phyloP scores from a whole-genome alignment of 164 flowering plant genomes.

The Akebia trifoliata region DNA sequence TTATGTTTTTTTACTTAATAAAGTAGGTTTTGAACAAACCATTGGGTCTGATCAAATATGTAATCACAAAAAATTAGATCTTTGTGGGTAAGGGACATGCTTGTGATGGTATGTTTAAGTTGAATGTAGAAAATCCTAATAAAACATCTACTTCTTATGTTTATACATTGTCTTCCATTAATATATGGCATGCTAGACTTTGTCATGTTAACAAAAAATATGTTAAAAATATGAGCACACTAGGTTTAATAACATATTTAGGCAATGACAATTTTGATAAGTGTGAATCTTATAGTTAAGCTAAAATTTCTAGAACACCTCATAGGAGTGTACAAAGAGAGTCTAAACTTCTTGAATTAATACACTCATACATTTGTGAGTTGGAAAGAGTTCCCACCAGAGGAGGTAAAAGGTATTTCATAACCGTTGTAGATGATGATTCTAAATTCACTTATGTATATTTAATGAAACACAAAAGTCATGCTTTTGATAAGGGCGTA shows the following conservation, averaged over 20 bases:
- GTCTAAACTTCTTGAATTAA: background rate
- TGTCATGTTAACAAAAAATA: conserved; percentile 5
- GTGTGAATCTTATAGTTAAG: conserved; percentile 9
- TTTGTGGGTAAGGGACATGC: conserved; percentile 15
- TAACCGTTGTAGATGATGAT: conserved; percentile 9
- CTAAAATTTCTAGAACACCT: conserved; percentile 10
- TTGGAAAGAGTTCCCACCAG: background rate
- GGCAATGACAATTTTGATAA: background rate
- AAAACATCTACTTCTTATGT: conserved; percentile 3
- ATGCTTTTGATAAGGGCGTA: conserved; percentile 8
- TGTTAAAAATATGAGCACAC: conserved; percentile 6
- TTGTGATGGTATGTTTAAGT: conserved; percentile 5
- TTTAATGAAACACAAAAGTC: conserved; percentile 3
- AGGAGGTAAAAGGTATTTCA: conserved; percentile 13
- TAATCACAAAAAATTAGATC: conserved; percentile 3
- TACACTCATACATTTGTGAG: conserved; percentile 17
- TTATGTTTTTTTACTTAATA: conserved; percentile 6
- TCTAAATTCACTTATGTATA: conserved; percentile 9
- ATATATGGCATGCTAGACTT: conserved; percentile 15
- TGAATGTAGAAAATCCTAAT: background rate
- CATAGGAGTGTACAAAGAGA: background rate
- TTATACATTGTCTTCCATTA: background rate
- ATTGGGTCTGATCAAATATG: background rate
- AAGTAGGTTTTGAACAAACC: conserved; percentile 3
- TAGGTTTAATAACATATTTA: conserved; percentile 5